phyloP scores from a whole-genome alignment of 1,284 basidiomycete genomes.

The Trichosporon sp. region DNA sequence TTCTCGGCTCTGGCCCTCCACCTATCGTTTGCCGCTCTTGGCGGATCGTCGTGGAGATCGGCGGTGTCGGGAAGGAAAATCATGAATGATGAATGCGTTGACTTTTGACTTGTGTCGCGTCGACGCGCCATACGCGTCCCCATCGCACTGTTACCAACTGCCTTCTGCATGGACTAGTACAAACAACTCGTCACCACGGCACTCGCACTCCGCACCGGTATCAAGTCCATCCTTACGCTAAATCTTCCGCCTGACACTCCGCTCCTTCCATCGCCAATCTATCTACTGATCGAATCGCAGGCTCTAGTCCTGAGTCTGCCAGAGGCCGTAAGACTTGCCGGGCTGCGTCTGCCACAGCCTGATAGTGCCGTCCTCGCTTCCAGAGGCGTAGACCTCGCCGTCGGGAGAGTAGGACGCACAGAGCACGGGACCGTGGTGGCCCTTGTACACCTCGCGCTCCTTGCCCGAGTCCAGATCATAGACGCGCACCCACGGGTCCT shows the following conservation, averaged over 20 bases:
- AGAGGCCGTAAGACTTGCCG: constrained; percentile 88
- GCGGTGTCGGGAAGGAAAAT: neutral
- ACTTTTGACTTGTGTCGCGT: neutral
- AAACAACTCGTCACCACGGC: constrained; percentile 10
- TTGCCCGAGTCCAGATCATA: constrained; percentile 82
- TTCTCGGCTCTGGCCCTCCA: neutral
- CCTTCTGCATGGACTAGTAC: constrained; percentile 18
- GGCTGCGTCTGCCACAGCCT: constrained; percentile 95
- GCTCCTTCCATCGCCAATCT: neutral
- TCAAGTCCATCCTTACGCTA: neutral
- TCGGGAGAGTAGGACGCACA: constrained; percentile 93
- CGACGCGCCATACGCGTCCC: neutral
- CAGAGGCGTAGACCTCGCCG: constrained; percentile 97
- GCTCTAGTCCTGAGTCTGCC: constrained; percentile 64
- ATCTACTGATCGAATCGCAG: neutral
- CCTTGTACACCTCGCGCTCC: constrained; percentile 89
- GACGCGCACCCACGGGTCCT: constrained; percentile 94
- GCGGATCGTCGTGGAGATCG: constrained; percentile 7
- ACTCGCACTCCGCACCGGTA: constrained; percentile 1
- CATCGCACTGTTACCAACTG: neutral
- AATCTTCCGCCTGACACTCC: neutral
- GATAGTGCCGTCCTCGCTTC: constrained; percentile 80
- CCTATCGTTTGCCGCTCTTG: neutral
- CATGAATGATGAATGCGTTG: neutral
- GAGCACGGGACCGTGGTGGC: constrained; percentile 96